Evolutionary conservation across 768 basidiomycete genomes (phyloP).

Genomic region (Candolleomyces eurysporus): DNA sequence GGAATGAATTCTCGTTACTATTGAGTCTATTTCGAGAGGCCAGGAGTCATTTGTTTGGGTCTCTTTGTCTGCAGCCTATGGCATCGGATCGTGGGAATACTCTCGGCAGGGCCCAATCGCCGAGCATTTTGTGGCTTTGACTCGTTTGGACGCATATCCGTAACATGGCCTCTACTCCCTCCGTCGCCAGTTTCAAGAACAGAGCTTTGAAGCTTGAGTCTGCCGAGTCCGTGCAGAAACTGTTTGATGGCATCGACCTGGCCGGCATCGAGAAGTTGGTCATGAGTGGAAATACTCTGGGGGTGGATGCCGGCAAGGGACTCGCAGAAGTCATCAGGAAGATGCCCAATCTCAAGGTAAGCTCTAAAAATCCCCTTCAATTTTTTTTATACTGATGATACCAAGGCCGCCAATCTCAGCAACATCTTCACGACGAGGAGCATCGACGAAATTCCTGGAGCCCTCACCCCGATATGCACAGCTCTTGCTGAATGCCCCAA

Average conservation of each 20-base stretch:
- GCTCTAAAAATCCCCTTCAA: neutral
- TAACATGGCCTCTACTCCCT: neutral
- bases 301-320: neutral
- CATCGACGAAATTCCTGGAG: neutral
- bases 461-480: neutral
- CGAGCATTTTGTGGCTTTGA: too few relatives aligned
- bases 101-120: too few relatives aligned
- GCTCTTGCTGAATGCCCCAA: neutral
- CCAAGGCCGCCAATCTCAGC: neutral
- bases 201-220: neutral
- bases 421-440: neutral
- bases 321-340: neutral
- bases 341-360: neutral
- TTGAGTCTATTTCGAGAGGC: too few relatives aligned
- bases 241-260: neutral
- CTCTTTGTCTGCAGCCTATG: too few relatives aligned
- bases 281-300: neutral
- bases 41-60: too few relatives aligned
- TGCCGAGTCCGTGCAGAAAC: neutral
- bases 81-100: too few relatives aligned
- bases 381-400: neutral
- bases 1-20: too few relatives aligned
- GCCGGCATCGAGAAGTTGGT: neutral
- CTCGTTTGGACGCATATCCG: conserved; percentile 3
- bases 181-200: neutral